phyloP scores from a whole-genome alignment of 2,329 filamentous ascomycete genomes.

The Diaporthe nobilis region DNA sequence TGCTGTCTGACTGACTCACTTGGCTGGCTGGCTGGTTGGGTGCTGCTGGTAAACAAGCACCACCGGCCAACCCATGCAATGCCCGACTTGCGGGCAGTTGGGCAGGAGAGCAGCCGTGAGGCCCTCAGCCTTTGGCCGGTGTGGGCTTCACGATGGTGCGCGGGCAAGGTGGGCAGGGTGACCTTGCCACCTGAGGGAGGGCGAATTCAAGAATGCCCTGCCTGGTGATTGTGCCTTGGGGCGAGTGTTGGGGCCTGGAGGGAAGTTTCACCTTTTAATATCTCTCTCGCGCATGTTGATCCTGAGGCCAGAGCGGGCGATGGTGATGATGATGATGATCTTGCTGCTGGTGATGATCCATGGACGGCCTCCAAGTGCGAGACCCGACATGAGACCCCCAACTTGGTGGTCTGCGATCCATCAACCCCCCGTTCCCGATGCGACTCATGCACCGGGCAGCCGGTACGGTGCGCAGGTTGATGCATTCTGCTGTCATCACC shows the following conservation, averaged over 20 bases:
- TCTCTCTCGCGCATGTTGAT: conserved; percentile 1
- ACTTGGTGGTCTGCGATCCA: background rate
- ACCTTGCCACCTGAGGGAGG: conserved; percentile 9
- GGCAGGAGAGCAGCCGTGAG: background rate
- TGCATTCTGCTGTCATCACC: conserved; percentile 33
- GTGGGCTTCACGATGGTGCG: background rate
- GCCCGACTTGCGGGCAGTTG: background rate
- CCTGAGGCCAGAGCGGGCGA: background rate
- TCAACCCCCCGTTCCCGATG: conserved; percentile 13
- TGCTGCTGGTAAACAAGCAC: background rate
- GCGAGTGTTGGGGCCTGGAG: conserved; percentile 5
- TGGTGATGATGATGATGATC: background rate
- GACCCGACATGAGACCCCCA: conserved; percentile 24
- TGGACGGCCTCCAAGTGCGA: conserved; percentile 2
- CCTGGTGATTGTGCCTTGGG: conserved; percentile 11
- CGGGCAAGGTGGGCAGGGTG: conserved; percentile 8
- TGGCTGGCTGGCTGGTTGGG: background rate
- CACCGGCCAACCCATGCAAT: background rate
- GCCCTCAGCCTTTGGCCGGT: background rate
- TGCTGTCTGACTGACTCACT: background rate
- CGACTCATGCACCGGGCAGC: conserved; percentile 23
- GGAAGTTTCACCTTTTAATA: conserved; percentile 35
- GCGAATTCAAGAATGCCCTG: background rate
- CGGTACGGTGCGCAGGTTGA: conserved; percentile 12
- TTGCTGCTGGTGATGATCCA: background rate